A percentile compares a stretch with the other conserved stretches of the same genome.
Conservation (phyloP, 148 eudicot species). For the Gaultheria prostrata region DNA sequence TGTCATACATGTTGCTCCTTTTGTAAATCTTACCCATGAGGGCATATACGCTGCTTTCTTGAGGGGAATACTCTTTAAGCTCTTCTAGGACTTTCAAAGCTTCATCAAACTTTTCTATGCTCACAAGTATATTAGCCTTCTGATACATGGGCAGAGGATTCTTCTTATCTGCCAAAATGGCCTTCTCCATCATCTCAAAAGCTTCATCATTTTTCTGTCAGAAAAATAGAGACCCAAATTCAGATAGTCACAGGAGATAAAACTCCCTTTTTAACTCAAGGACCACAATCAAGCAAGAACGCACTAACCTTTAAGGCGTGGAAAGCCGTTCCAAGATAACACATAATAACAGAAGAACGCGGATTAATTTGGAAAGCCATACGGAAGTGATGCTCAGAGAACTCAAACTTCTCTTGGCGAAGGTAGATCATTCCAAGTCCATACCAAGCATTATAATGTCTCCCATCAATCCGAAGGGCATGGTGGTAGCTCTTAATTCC, state of each 20-base stretch:
- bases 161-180: conserved; percentile 82
- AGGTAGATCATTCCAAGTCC: conserved; percentile 98
- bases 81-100: conserved; percentile 89
- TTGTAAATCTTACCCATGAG: conserved; percentile 95
- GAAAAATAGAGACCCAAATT: conserved; percentile 5
- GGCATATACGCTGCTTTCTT: conserved; percentile 91
- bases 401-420: conserved; percentile 93
- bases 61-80: conserved; percentile 92
- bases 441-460: conserved; percentile 99
- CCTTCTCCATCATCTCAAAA: conserved; percentile 82
- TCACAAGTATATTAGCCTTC: conserved; percentile 77
- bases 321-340: conserved; percentile 93
- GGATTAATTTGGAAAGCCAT: conserved; percentile 81
- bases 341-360: conserved; percentile 87
- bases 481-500: conserved; percentile 82
- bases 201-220: conserved; percentile 79
- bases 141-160: conserved; percentile 97
- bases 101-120: conserved; percentile 71
- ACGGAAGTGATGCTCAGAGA: conserved; percentile 91
- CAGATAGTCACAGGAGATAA: neutral
- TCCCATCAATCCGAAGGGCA: conserved; percentile 83
- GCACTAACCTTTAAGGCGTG: conserved; percentile 75
- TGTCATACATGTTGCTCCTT: conserved; percentile 66
- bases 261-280: neutral
- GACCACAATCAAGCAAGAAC: conserved; percentile 6